These are phyloP conservation scores for Neurospora crassa DNA, from an alignment of 2,329 filamentous ascomycete genomes.

Conservation along the genomic window DNA sequence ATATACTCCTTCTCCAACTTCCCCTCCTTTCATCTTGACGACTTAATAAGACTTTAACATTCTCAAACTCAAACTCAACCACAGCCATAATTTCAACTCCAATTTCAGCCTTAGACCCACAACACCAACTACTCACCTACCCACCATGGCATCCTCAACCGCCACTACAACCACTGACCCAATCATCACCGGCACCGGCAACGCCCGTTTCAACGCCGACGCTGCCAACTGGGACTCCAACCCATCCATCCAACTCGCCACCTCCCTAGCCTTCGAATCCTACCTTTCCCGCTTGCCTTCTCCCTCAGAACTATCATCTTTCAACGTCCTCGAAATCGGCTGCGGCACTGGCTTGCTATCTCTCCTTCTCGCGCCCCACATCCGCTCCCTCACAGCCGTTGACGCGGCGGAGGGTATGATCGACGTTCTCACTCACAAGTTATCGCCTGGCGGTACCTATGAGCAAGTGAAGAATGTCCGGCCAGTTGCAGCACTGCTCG, in stretches of 20 bases:
- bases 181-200: slow-evolving; percentile 10
- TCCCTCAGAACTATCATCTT: slow-evolving; percentile 15
- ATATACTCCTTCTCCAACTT: neutral
- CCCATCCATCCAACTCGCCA: slow-evolving; percentile 36
- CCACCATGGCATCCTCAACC: neutral
- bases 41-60: neutral
- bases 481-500: slow-evolving; percentile 32
- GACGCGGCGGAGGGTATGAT: slow-evolving; percentile 48
- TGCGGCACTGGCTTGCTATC: slow-evolving; percentile 47
- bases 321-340: slow-evolving; percentile 45
- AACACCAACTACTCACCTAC: neutral
- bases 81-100: neutral
- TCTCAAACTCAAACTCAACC: too few species aligned
- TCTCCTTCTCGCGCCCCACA: slow-evolving; percentile 36
- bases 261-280: slow-evolving; percentile 33
- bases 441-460: slow-evolving; percentile 14
- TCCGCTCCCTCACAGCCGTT: slow-evolving; percentile 38
- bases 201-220: slow-evolving; percentile 44
- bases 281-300: slow-evolving; percentile 30
- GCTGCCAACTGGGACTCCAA: slow-evolving; percentile 46
- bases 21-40: neutral
- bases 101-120: neutral
- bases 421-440: slow-evolving; percentile 35
- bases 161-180: neutral
- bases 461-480: slow-evolving; percentile 28